Conservation (phyloP, 2,329 filamentous ascomycete species). For the Phaeophleospora eucalypticola region DNA sequence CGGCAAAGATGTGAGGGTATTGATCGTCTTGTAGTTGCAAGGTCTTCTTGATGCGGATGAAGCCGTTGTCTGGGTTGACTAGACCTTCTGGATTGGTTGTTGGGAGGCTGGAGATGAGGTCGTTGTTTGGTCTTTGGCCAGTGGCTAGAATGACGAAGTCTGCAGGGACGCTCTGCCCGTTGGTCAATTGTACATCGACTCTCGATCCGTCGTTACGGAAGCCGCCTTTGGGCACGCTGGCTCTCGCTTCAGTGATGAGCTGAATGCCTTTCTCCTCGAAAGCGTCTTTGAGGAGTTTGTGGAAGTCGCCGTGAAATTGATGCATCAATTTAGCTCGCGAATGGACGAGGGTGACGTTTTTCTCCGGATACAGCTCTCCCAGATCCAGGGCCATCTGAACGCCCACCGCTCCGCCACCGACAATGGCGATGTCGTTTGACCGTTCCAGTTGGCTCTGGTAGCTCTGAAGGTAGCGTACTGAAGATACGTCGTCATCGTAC, state of each 20-base stretch:
- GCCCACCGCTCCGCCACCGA: slow-evolving; percentile 58
- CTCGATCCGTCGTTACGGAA: slow-evolving; percentile 23
- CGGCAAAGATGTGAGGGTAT: slow-evolving; percentile 54
- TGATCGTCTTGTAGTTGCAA: slow-evolving; percentile 52
- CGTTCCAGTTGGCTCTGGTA: slow-evolving; percentile 22
- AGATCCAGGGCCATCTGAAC: slow-evolving; percentile 60
- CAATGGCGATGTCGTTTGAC: slow-evolving; percentile 19
- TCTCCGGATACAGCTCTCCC: slow-evolving; percentile 53
- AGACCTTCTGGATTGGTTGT: slow-evolving; percentile 41
- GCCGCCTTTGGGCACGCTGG: slow-evolving; percentile 23
- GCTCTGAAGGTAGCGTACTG: slow-evolving; percentile 11
- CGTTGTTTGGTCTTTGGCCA: slow-evolving; percentile 56
- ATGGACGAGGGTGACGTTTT: slow-evolving; percentile 56
- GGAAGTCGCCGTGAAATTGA: slow-evolving; percentile 44
- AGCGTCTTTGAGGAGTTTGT: slow-evolving; percentile 37
- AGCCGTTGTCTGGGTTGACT: slow-evolving; percentile 21
- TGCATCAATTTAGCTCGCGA: slow-evolving; percentile 53
- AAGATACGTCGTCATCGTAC: slow-evolving; percentile 10
- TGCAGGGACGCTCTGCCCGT: slow-evolving; percentile 44
- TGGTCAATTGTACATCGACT: slow-evolving; percentile 41
- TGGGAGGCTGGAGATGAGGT: slow-evolving; percentile 47
- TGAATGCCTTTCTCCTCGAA: slow-evolving; percentile 48
- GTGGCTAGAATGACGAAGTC: slow-evolving; percentile 58
- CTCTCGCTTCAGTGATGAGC: slow-evolving; percentile 44
- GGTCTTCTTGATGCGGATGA: slow-evolving; percentile 48